Evolutionary conservation across 129 eudicot genomes (phyloP).

Genomic region (Flaveria brownii): DNA sequence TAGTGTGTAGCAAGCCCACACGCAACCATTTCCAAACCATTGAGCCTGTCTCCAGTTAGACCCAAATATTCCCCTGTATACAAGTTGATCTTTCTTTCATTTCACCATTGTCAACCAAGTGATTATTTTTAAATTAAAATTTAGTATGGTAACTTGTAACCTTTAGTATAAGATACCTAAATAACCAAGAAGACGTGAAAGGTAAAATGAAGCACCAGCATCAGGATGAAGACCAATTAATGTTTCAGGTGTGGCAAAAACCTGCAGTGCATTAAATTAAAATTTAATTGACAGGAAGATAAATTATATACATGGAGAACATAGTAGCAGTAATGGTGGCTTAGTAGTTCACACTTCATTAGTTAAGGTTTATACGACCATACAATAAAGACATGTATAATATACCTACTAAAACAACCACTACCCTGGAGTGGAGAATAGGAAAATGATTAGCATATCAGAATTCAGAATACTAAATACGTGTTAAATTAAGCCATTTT

Average conservation of each 20-base stretch:
- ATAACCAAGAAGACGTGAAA: conserved; percentile 75
- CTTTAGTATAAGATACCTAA: conserved; percentile 48
- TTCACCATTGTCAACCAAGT: neutral
- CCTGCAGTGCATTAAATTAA: conserved; percentile 42
- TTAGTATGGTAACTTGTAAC: neutral
- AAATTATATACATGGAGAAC: neutral
- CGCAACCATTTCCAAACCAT: conserved; percentile 80
- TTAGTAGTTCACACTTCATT: neutral
- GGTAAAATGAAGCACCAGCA: conserved; percentile 89
- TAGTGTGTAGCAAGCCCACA: conserved; percentile 91
- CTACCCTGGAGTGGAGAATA: conserved; percentile 48
- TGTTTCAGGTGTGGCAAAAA: conserved; percentile 82
- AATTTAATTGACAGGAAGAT: neutral
- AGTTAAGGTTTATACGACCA: no score
- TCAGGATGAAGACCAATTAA: conserved; percentile 88
- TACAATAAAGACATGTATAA: conserved; percentile 72
- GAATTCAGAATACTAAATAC: neutral
- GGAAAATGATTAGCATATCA: conserved; percentile 20
- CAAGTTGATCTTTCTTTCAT: conserved; percentile 10
- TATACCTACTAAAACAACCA: conserved; percentile 42
- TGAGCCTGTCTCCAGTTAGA: conserved; percentile 68
- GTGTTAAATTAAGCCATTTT: conserved; percentile 6
- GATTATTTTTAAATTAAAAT: neutral
- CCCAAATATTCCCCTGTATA: conserved; percentile 82
- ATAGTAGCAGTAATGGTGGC: neutral